Evolutionary conservation across 352 stramenopile genomes (phyloP).

Genomic region (Phytophthora sp.): DNA sequence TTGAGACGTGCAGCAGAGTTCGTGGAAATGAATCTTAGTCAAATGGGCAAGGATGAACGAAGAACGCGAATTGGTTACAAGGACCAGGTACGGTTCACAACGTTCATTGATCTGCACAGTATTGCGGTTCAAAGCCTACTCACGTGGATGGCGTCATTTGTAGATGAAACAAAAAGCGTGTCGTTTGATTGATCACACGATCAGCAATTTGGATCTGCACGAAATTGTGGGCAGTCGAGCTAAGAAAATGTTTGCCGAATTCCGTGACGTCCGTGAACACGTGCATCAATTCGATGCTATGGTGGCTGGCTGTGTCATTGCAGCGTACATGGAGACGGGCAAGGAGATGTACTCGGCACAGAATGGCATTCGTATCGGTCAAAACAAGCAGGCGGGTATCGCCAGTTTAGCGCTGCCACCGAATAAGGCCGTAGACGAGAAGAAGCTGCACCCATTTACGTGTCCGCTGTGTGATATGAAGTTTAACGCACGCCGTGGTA

Average conservation of each 20-base stretch:
- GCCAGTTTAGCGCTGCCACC: slow-evolving; percentile 52
- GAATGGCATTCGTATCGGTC: slow-evolving; percentile 72
- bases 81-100: slow-evolving; percentile 87
- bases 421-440: slow-evolving; percentile 88
- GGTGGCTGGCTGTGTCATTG: slow-evolving; percentile 89
- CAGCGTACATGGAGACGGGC: slow-evolving; percentile 83
- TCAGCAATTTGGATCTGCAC: slow-evolving; percentile 95
- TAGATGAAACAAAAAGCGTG: slow-evolving; percentile 95
- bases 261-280: slow-evolving; percentile 95
- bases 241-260: slow-evolving; percentile 97
- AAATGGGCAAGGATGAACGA: slow-evolving; percentile 97
- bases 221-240: slow-evolving; percentile 94
- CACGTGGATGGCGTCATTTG: slow-evolving; percentile 27
- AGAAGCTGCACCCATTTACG: slow-evolving; percentile 87
- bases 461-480: slow-evolving; percentile 84
- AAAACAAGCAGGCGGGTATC: slow-evolving; percentile 57
- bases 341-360: slow-evolving; percentile 90
- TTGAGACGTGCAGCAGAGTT: slow-evolving; percentile 88
- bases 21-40: slow-evolving; percentile 96
- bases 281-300: slow-evolving; percentile 95
- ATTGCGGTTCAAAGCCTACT: slow-evolving; percentile 28
- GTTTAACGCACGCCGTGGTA: slow-evolving; percentile 83
- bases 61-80: slow-evolving; percentile 97
- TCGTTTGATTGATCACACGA: slow-evolving; percentile 91
- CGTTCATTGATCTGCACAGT: slow-evolving; percentile 7